Base-by-base conservation (phyloP, 371 early-diverging fungal genomes). In the Mortierella sp. region DNA sequence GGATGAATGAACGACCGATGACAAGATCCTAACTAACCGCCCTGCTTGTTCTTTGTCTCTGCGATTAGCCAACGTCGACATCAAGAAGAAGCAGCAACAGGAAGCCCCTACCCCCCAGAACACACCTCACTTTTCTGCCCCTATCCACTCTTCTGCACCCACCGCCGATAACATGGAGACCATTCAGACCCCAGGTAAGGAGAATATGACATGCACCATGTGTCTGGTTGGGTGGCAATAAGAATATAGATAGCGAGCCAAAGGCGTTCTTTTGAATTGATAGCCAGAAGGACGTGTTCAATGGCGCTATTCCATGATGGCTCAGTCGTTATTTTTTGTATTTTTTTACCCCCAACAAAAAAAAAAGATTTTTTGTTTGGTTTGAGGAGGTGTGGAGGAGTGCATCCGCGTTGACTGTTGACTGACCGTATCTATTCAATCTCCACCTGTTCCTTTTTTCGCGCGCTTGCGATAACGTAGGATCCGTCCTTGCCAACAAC, bases 51-150 rank as follows among this genome's bases (percentile, higher is more conserved):
- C 24, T 31, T 37, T 13, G 53, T 26, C 13, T 24, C 14, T 29
- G 11, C 45, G 10, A 29, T 22, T 79, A 80, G 80, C 77, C 22
- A 73, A 66, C 79, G 82, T 81, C 71, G 77, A 78, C 70, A 89
- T 89, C 87, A 90, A 89, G 87, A 88, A 88, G 84, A 85, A 85
- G 66, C 75, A 77, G 43, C 86, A 78, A 64, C 88, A 88, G 85
- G 85, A 89, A 66, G 92, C 93, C 39, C 93, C 93, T 40, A 93
- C 93, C 41, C 93, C 93, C 70, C 93, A 94, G 87, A 94, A 94
- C 86, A 93, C 93, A 68, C 94, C 93, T 64, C 89, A 90, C 66
- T 89, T 90, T 79, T 88, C 90, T 45, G 90, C 92, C 71, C 93
- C 92, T 47, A 87, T 92, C 43, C 85, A 89, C 41, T 80, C 88